phyloP scores from a whole-genome alignment of 2,329 filamentous ascomycete genomes.

The Alternaria dauci region DNA sequence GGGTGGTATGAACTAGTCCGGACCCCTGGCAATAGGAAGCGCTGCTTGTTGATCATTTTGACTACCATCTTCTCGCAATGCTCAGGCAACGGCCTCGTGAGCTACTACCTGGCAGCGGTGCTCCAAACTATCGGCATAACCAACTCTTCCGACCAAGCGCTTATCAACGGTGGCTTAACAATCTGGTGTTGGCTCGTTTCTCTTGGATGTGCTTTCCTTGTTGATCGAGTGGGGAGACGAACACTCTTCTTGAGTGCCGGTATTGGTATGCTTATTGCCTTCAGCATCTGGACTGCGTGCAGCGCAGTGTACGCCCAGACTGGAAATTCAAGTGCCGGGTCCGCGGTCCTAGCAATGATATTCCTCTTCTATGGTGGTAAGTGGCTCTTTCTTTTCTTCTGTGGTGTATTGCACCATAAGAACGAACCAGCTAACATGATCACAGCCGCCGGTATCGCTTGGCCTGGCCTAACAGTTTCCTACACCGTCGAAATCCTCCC shows the following conservation, averaged over 20 bases:
- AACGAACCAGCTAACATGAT: too few species aligned
- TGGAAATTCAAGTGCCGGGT: neutral
- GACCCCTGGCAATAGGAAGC: constrained; percentile 28
- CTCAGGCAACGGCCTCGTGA: constrained; percentile 21
- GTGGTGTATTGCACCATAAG: too few species aligned
- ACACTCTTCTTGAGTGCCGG: constrained; percentile 45
- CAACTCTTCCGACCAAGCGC: constrained; percentile 47
- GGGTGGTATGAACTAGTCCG: constrained; percentile 22
- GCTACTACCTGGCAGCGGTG: constrained; percentile 24
- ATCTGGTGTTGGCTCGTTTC: constrained; percentile 69
- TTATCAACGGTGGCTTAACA: constrained; percentile 62
- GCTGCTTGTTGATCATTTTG: constrained; percentile 23
- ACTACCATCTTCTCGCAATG: constrained; percentile 29
- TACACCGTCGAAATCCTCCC: neutral
- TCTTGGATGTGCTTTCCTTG: constrained; percentile 40
- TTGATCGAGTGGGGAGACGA: constrained; percentile 44
- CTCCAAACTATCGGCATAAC: constrained; percentile 19
- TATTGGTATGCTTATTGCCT: constrained; percentile 44
- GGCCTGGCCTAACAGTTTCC: neutral
- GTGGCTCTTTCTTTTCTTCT: neutral
- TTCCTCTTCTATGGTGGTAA: neutral
- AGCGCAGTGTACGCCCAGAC: constrained; percentile 11
- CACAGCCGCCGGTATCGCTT: neutral
- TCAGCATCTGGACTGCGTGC: constrained; percentile 42
- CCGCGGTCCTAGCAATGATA: neutral